A percentile compares a stretch with the other conserved stretches of the same genome.
Evolutionary conservation across 805 yeast species (phyloP).

Genomic region (Yarrowia sp.): DNA sequence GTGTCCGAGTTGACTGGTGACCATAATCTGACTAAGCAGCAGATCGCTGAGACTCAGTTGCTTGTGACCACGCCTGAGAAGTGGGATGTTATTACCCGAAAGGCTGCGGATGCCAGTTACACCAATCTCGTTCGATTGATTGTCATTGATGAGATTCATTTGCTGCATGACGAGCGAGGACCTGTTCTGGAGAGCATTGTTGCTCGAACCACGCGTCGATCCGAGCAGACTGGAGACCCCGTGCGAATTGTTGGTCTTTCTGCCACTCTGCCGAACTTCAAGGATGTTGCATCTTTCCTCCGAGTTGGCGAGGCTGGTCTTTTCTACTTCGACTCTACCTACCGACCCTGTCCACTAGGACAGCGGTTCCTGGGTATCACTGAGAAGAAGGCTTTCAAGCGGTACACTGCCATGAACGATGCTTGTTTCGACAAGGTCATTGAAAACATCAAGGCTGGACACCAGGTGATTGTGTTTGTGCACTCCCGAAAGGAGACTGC

Average conservation of each 20-base stretch:
- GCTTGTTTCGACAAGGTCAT: constrained; percentile 80
- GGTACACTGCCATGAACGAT: constrained; percentile 79
- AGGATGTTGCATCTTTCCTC: constrained; percentile 80
- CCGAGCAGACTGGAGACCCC: constrained; percentile 45
- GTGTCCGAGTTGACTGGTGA: constrained; percentile 94
- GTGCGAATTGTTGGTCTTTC: constrained; percentile 82
- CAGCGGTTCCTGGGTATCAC: constrained; percentile 88
- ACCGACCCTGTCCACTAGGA: constrained; percentile 87
- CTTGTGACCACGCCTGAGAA: constrained; percentile 94
- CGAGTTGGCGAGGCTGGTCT: constrained; percentile 64
- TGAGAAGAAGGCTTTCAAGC: constrained; percentile 75
- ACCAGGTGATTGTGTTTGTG: constrained; percentile 85
- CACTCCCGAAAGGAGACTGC: constrained; percentile 92
- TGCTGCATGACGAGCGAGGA: constrained; percentile 91
- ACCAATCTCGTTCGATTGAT: constrained; percentile 63
- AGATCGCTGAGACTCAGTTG: constrained; percentile 74
- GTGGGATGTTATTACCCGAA: constrained; percentile 95
- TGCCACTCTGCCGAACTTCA: constrained; percentile 87
- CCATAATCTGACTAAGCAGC: constrained; percentile 68
- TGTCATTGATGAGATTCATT: constrained; percentile 89
- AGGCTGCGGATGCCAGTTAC: constrained; percentile 63
- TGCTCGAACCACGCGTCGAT: constrained; percentile 60
- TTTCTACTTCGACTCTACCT: constrained; percentile 78
- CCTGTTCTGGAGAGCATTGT: constrained; percentile 90
- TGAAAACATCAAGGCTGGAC: constrained; percentile 51